phyloP scores from a whole-genome alignment of 805 yeast species.

The Metschnikowia aberdeeniae region DNA sequence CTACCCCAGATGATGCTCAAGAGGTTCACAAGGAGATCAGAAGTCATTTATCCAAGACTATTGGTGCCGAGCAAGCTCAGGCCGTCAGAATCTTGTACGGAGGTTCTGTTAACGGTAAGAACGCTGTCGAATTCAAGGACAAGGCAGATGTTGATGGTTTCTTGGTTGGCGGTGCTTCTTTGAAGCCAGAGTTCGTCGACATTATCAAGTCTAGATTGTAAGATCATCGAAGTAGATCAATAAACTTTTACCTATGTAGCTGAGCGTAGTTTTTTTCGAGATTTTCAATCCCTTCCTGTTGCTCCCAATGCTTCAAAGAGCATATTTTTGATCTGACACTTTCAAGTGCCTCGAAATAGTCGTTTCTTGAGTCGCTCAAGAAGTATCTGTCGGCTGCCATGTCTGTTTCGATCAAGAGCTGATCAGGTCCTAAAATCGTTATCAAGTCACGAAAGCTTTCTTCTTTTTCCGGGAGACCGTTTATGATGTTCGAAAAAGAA shows the following conservation, averaged over 20 bases:
- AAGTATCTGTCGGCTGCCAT: constrained; percentile 26
- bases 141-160: constrained; percentile 95
- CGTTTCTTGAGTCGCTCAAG: constrained; percentile 2
- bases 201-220: constrained; percentile 89
- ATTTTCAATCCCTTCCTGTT: background rate
- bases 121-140: constrained; percentile 85
- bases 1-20: constrained; percentile 98
- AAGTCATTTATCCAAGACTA: constrained; percentile 68
- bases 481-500: constrained; percentile 52
- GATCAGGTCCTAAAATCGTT: constrained; percentile 16
- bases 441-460: constrained; percentile 20
- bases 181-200: constrained; percentile 96
- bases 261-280: background rate
- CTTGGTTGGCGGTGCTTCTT: constrained; percentile 98
- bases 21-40: constrained; percentile 89
- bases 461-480: constrained; percentile 31
- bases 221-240: constrained; percentile 7
- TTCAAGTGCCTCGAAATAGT: constrained; percentile 8
- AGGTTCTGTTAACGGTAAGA: constrained; percentile 96
- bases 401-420: constrained; percentile 37
- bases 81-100: constrained; percentile 91
- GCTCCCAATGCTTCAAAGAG: background rate
- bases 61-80: constrained; percentile 76
- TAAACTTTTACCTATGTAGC: background rate
- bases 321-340: constrained; percentile 2